Percentiles rank a stretch among this genome's conserved stretches.
phyloP scores from a whole-genome alignment of 2,329 filamentous ascomycete species.

The Zelopaecilomyces penicillatus region DNA sequence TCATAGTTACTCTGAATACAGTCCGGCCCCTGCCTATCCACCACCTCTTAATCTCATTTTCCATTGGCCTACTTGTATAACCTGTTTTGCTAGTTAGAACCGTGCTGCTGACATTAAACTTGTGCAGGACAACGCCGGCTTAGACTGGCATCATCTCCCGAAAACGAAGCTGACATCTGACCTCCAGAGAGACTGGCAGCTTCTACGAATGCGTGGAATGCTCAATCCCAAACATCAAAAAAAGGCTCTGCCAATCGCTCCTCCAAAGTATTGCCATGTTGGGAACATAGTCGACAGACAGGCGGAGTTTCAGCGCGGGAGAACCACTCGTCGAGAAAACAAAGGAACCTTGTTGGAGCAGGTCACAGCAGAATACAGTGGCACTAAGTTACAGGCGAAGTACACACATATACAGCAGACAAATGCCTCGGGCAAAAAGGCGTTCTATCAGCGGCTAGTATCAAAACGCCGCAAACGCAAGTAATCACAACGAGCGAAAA shows the following conservation, averaged over 20 bases:
- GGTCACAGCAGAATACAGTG: constrained; percentile 45
- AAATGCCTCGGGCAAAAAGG: constrained; percentile 84
- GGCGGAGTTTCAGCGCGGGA: constrained; percentile 75
- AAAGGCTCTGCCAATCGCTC: constrained; percentile 62
- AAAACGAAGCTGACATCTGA: constrained; percentile 76
- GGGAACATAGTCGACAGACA: constrained; percentile 83
- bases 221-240: constrained; percentile 91
- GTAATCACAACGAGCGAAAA: not conserved
- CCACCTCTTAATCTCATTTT: too few relatives aligned
- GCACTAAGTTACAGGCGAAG: constrained; percentile 73
- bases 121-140: constrained; percentile 54
- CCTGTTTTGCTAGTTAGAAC: not conserved
- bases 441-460: constrained; percentile 75
- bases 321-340: constrained; percentile 78
- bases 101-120: constrained; percentile 15
- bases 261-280: constrained; percentile 77
- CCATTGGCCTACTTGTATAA: not conserved
- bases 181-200: constrained; percentile 79
- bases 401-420: constrained; percentile 75
- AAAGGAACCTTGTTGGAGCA: constrained; percentile 84
- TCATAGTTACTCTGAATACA: constrained; percentile 68
- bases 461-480: constrained; percentile 26
- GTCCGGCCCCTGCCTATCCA: not conserved
- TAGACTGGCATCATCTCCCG: constrained; percentile 81
- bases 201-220: constrained; percentile 81